Base-by-base conservation (phyloP, 345 rosid genomes). In the Syzygium aromaticum region DNA sequence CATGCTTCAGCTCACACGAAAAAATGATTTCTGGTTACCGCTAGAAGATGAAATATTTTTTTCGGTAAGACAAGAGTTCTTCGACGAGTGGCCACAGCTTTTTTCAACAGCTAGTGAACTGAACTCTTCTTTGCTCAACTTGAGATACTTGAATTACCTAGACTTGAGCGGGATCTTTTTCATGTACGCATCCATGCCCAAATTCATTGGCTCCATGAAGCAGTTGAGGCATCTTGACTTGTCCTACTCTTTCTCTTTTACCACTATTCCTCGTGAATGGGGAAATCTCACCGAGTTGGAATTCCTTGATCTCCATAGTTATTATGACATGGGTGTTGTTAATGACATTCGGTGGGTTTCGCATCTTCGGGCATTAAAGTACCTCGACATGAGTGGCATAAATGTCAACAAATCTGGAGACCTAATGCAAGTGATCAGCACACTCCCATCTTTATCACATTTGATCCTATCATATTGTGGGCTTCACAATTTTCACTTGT, bases 271-370 rank as follows among this genome's bases (percentile, higher is more conserved):
- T 52, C 61, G 3, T 33, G 73, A 85, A 23, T 28, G 28, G 63
- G 83, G 57, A 23, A 51, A 64, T 28, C 84, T 86, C 33, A 64
- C 61, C 5, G 11, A 56, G 14, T 86, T 85, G 52, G 86, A 85
- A 51, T 53, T 85, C 30, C 86, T 85, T 6, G 16, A 85, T 25
- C 67, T 85, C 28, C 52, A 3, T 1, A 0, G 0, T 25, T 1
- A 0, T 25, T 2, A 14, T 14, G 1, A 5, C 46, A 6, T 43
- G 46, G 1, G 6, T 43, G 46, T 40, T 5, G 43, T 43, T 43
- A 43, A 43, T 43, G 46, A 43, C 46, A 43, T 54, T 87, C 77
- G 54, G 23, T 87, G 89, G 89, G 86, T 85, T 38, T 85, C 89
- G 61, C 77, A 59, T 61, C 86, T 85, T 33, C 21, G 30, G 30